A percentile compares a stretch with the other conserved stretches of the same genome.
Evolutionary conservation across 208 protist species (phyloP).

Genomic region (Leishmania arabica): DNA sequence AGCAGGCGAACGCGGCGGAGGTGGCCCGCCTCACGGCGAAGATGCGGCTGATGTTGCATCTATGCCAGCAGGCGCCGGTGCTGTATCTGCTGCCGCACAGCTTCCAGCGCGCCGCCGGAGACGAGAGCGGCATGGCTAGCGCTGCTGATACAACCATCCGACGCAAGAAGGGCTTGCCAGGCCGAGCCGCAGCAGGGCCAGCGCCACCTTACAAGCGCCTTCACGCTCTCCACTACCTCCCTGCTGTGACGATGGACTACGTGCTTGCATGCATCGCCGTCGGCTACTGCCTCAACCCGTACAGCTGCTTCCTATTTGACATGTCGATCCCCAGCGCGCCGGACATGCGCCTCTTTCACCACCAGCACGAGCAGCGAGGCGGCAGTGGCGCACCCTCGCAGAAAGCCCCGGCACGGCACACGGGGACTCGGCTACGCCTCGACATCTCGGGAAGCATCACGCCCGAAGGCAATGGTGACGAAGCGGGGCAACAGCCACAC

Average conservation of each 20-base stretch:
- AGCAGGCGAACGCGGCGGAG: neutral
- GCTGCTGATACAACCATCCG: neutral
- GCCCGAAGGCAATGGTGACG: neutral
- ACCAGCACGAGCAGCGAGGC: constrained; percentile 3
- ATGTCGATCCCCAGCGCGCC: constrained; percentile 43
- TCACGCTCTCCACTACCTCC: constrained; percentile 24
- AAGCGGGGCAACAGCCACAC: neutral
- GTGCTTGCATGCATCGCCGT: constrained; percentile 59
- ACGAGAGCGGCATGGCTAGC: neutral
- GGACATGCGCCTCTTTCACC: constrained; percentile 37
- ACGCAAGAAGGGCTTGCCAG: neutral
- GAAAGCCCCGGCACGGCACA: neutral
- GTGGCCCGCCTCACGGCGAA: constrained; percentile 10
- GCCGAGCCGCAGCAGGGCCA: neutral
- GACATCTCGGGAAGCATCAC: neutral
- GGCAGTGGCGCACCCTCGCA: neutral
- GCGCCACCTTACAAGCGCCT: neutral
- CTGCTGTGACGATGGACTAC: constrained; percentile 44
- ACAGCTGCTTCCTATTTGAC: constrained; percentile 68
- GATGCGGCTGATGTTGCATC: constrained; percentile 8
- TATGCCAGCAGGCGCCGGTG: constrained; percentile 27
- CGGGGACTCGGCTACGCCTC: neutral
- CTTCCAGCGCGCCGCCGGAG: constrained; percentile 23
- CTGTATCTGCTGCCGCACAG: constrained; percentile 40
- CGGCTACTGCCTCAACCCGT: constrained; percentile 39